These are phyloP conservation scores for Apiospora saccharicola DNA, from an alignment of 2,329 filamentous ascomycete genomes.

Conservation along the genomic window DNA sequence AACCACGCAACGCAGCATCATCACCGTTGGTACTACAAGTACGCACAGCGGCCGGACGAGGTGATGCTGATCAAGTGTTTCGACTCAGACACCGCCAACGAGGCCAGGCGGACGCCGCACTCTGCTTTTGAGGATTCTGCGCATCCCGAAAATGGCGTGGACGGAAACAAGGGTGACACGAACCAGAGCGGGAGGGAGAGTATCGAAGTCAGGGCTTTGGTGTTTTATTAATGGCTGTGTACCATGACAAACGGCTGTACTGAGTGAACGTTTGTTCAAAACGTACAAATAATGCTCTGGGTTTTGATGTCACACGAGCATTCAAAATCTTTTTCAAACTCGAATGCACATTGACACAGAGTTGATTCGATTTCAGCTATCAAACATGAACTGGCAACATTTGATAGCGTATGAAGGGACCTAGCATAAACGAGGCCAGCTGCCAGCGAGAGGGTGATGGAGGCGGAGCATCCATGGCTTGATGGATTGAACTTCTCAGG, in stretches of 20 bases:
- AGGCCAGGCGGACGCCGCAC: slow-evolving; percentile 58
- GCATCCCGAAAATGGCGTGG: slow-evolving; percentile 39
- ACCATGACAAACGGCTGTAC: neutral
- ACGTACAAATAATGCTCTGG: neutral
- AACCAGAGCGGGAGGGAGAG: slow-evolving; percentile 49
- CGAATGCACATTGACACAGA: too few relatives aligned
- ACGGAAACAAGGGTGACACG: slow-evolving; percentile 47
- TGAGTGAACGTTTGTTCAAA: neutral
- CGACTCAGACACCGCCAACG: slow-evolving; percentile 58
- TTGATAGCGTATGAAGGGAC: too few relatives aligned
- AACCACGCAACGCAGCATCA: slow-evolving; percentile 30
- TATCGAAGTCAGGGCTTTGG: slow-evolving; percentile 61
- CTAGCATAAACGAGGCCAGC: too few relatives aligned
- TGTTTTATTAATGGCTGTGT: slow-evolving; percentile 48
- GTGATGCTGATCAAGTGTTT: slow-evolving; percentile 66
- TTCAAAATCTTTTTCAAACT: too few relatives aligned
- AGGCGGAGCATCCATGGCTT: neutral
- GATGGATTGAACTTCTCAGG: neutral
- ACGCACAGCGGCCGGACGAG: slow-evolving; percentile 57
- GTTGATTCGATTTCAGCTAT: too few relatives aligned
- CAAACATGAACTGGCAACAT: too few relatives aligned
- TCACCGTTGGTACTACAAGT: slow-evolving; percentile 60
- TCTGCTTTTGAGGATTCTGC: slow-evolving; percentile 57
- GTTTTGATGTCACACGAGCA: neutral
- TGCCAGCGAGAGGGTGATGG: too few relatives aligned